phyloP scores from a whole-genome alignment of 1,139 yeast species.

The Geotrichum fermentans region DNA sequence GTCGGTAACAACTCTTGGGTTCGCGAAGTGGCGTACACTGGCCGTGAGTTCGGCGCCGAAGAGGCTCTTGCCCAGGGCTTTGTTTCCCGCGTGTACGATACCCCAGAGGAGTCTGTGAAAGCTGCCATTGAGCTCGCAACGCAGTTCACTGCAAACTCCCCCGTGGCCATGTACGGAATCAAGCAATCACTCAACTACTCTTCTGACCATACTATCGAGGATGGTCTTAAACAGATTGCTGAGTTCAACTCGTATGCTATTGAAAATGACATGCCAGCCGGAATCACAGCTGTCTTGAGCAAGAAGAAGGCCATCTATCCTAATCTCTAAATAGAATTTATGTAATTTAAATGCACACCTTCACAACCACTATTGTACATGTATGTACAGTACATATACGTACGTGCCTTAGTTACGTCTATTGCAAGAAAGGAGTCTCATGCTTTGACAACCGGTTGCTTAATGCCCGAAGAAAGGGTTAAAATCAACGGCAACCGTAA shows the following conservation, averaged over 20 bases:
- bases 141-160: slow-evolving; percentile 46
- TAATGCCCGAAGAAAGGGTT: too few species aligned
- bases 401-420: too few species aligned
- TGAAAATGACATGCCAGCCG: slow-evolving; percentile 36
- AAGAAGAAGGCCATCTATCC: slow-evolving; percentile 34
- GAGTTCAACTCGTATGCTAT: slow-evolving; percentile 48
- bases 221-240: slow-evolving; percentile 53
- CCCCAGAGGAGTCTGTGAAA: slow-evolving; percentile 48
- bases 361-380: too few species aligned
- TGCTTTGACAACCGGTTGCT: too few species aligned
- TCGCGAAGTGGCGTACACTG: slow-evolving; percentile 61
- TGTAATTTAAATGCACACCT: too few species aligned
- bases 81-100: slow-evolving; percentile 46
- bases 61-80: slow-evolving; percentile 57
- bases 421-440: too few species aligned
- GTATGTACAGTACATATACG: too few species aligned
- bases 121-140: slow-evolving; percentile 50
- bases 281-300: slow-evolving; percentile 32
- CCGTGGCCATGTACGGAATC: slow-evolving; percentile 65
- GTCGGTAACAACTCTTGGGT: slow-evolving; percentile 56
- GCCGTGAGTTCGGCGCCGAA: slow-evolving; percentile 50
- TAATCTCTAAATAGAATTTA: slow-evolving; percentile 26
- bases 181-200: slow-evolving; percentile 55
- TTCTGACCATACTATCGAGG: slow-evolving; percentile 43
- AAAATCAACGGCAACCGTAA: too few species aligned